Evolutionary conservation across 495 filamentous ascomycete species (phyloP).

Genomic region (Xeromyces bisporus): DNA sequence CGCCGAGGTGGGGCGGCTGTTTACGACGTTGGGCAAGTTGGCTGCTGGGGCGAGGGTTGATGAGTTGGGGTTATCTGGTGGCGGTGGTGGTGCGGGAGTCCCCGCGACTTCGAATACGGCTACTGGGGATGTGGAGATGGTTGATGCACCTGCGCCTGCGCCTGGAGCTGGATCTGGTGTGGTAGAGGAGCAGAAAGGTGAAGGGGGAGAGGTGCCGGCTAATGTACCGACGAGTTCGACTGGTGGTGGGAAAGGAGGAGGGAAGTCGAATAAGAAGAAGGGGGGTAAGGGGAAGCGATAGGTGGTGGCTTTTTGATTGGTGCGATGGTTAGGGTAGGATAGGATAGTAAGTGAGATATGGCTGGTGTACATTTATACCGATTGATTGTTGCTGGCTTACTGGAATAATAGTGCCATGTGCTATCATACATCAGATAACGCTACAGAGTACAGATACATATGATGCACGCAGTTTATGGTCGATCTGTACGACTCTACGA

Average conservation of each 20-base stretch:
- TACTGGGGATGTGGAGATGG: slow-evolving; percentile 4
- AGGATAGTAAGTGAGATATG: background rate
- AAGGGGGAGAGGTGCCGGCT: slow-evolving; percentile 14
- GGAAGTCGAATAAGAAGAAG: slow-evolving; percentile 9
- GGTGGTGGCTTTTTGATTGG: slow-evolving; percentile 11
- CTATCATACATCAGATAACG: background rate
- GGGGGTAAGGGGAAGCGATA: slow-evolving; percentile 15
- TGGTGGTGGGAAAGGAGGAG: slow-evolving; percentile 3
- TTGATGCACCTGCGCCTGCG: slow-evolving; percentile 3
- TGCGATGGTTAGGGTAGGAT: background rate
- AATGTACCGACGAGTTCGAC: background rate
- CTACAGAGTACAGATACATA: background rate
- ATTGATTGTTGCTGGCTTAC: too few relatives aligned
- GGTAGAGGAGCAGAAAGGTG: slow-evolving; percentile 10
- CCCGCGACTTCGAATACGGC: slow-evolving; percentile 11
- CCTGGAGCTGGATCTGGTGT: slow-evolving; percentile 11
- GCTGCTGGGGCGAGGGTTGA: slow-evolving; percentile 43
- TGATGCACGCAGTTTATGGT: too few relatives aligned
- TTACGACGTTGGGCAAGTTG: slow-evolving; percentile 54
- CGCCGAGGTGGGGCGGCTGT: slow-evolving; percentile 71
- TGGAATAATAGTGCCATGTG: too few relatives aligned
- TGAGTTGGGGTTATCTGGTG: slow-evolving; percentile 30
- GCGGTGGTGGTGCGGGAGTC: slow-evolving; percentile 18
- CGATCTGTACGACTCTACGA: too few relatives aligned
- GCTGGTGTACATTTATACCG: too few relatives aligned